These are phyloP conservation scores for Neofusicoccum kwambonambiense DNA, from an alignment of 2,329 filamentous ascomycete species.

Conservation along the genomic window DNA sequence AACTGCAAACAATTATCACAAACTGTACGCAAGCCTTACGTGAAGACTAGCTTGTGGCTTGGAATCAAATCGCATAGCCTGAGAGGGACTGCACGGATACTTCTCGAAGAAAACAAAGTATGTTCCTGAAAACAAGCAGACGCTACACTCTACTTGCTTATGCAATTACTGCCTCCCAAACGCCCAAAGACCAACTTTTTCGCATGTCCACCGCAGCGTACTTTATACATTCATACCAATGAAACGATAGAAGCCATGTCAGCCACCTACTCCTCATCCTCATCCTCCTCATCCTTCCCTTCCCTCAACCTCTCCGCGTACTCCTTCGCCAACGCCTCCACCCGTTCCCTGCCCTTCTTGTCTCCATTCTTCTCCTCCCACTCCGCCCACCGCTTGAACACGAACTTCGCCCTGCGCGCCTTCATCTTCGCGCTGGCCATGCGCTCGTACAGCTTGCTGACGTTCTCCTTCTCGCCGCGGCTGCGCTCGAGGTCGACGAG, in stretches of 20 bases:
- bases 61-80: too few relatives aligned
- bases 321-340: slow-evolving; percentile 67
- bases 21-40: too few relatives aligned
- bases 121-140: too few relatives aligned
- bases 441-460: slow-evolving; percentile 79
- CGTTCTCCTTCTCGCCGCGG: slow-evolving; percentile 54
- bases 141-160: too few relatives aligned
- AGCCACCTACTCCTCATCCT: slow-evolving; percentile 23
- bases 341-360: slow-evolving; percentile 66
- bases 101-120: too few relatives aligned
- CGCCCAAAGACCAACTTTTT: not conserved
- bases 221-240: not conserved
- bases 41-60: too few relatives aligned
- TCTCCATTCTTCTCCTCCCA: slow-evolving; percentile 76
- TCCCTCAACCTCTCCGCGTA: slow-evolving; percentile 56
- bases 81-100: too few relatives aligned
- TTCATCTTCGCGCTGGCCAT: slow-evolving; percentile 67
- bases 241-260: too few relatives aligned
- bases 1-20: too few relatives aligned
- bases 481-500: slow-evolving; percentile 75
- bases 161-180: too few relatives aligned
- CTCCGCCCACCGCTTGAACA: slow-evolving; percentile 89
- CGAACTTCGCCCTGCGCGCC: slow-evolving; percentile 75
- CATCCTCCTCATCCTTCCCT: slow-evolving; percentile 19
- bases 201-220: not conserved